Conservation (phyloP, 352 stramenopile genomes). For the Phytophthora cactorum region DNA sequence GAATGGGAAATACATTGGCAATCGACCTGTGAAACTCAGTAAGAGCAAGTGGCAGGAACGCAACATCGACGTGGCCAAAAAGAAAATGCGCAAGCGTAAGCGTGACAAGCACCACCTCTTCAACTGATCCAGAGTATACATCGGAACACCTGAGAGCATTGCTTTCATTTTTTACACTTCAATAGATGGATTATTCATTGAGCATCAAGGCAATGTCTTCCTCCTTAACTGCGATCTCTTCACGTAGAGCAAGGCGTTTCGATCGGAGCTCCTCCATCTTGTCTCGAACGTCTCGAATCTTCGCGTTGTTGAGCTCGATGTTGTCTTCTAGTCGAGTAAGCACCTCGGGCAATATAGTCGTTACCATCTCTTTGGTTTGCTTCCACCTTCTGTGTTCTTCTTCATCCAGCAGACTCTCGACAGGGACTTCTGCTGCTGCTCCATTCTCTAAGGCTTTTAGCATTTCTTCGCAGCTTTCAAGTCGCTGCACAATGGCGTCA, state of each 20-base stretch:
- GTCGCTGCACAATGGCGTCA: conserved; percentile 52
- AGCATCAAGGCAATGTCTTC: conserved; percentile 67
- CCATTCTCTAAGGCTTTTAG: conserved; percentile 39
- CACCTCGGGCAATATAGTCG: conserved; percentile 54
- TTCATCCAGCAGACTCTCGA: conserved; percentile 35
- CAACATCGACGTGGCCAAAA: conserved; percentile 90
- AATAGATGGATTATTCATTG: conserved; percentile 17
- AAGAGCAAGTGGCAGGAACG: conserved; percentile 96
- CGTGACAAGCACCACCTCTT: conserved; percentile 83
- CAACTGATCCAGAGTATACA: conserved; percentile 30
- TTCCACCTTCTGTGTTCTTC: conserved; percentile 53
- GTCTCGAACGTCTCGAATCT: conserved; percentile 65
- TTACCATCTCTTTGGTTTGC: conserved; percentile 63
- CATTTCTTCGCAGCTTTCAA: conserved; percentile 53
- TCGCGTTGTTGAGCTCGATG: conserved; percentile 69
- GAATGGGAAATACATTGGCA: conserved; percentile 97
- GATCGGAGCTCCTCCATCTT: conserved; percentile 59
- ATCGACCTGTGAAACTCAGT: conserved; percentile 94
- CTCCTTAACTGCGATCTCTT: conserved; percentile 65
- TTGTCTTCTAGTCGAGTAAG: conserved; percentile 61
- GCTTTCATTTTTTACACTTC: conserved; percentile 10
- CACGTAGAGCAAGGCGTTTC: conserved; percentile 54
- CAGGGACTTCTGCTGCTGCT: not conserved
- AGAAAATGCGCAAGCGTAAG: conserved; percentile 90
- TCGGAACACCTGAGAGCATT: not conserved